phyloP scores from a whole-genome alignment of 2,329 filamentous ascomycete species.

The Stachybotrys elegans region DNA sequence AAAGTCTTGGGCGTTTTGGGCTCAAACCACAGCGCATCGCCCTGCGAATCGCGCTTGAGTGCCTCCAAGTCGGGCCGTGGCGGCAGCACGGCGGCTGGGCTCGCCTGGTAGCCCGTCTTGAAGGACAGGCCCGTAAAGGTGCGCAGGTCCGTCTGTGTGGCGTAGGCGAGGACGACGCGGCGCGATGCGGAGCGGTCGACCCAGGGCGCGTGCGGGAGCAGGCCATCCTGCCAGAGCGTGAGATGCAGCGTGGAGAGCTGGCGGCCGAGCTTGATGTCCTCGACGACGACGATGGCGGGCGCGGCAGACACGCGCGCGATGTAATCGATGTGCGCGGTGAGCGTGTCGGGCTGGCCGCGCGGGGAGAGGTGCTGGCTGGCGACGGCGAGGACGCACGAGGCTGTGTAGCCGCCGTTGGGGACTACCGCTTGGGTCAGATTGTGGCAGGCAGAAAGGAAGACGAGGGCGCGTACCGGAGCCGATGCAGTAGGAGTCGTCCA shows the following conservation, averaged over 20 bases:
- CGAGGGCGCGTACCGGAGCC: constrained; percentile 14
- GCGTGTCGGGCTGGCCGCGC: constrained; percentile 29
- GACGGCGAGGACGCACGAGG: constrained; percentile 32
- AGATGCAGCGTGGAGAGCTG: constrained; percentile 36
- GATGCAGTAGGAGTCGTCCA: constrained; percentile 15
- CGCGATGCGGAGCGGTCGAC: constrained; percentile 23
- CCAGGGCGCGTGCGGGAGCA: constrained; percentile 28
- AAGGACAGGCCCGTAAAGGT: constrained; percentile 23
- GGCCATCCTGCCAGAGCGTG: constrained; percentile 33
- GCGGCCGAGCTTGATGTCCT: constrained; percentile 36
- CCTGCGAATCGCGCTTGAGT: constrained; percentile 2
- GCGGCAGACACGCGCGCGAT: constrained; percentile 32
- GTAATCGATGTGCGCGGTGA: constrained; percentile 36
- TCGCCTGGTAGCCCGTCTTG: constrained; percentile 18
- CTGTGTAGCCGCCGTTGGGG: constrained; percentile 42
- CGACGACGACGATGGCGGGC: constrained; percentile 30
- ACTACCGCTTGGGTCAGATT: constrained; percentile 18
- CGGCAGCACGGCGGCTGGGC: constrained; percentile 10
- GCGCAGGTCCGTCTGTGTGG: constrained; percentile 27
- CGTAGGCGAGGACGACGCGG: constrained; percentile 28
- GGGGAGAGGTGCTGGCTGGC: constrained; percentile 26
- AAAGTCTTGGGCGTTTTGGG: constrained; percentile 10
- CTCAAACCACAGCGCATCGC: constrained; percentile 14
- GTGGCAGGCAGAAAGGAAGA: neutral
- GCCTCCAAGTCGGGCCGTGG: constrained; percentile 12